Conservation (phyloP, 805 yeast genomes). For the Ogataea saltuana region DNA sequence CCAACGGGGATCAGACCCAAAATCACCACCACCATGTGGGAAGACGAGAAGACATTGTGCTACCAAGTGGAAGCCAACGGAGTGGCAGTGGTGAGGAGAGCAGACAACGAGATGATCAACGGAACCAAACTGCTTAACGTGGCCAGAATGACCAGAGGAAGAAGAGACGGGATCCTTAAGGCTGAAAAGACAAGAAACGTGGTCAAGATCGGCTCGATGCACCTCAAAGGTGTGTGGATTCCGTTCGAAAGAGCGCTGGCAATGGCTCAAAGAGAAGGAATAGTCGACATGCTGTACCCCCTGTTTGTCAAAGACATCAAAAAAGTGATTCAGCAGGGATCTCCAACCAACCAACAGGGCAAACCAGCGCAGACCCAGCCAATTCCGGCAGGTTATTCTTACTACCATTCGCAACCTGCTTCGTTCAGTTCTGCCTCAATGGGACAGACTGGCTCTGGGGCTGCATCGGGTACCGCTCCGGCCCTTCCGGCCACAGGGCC, state of each 20-base stretch:
- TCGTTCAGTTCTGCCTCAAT: too few species aligned
- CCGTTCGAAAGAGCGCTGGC: conserved; percentile 72
- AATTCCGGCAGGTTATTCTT: conserved; percentile 13
- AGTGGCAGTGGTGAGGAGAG: conserved; percentile 65
- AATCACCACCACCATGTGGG: conserved; percentile 76
- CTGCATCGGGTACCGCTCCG: neutral
- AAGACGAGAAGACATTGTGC: conserved; percentile 69
- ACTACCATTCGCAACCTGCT: conserved; percentile 17
- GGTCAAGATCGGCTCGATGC: conserved; percentile 75
- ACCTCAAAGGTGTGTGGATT: conserved; percentile 74
- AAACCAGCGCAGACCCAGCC: conserved; percentile 8
- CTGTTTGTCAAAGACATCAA: conserved; percentile 67
- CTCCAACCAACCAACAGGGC: conserved; percentile 35
- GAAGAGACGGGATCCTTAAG: conserved; percentile 69
- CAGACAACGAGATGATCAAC: conserved; percentile 71
- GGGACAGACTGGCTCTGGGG: neutral
- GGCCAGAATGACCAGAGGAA: conserved; percentile 72
- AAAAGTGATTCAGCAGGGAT: conserved; percentile 40
- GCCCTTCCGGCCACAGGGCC: conserved; percentile 3
- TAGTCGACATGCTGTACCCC: conserved; percentile 57
- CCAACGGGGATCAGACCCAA: conserved; percentile 37
- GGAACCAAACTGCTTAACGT: conserved; percentile 70
- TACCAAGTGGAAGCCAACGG: conserved; percentile 73
- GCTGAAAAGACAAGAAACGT: conserved; percentile 68
- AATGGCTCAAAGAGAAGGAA: conserved; percentile 68